Evolutionary conservation across 108 stramenopile genomes (phyloP), one percentile per base, ranked within the genome.

Genomic region (Chaetoceros muelleri): DNA sequence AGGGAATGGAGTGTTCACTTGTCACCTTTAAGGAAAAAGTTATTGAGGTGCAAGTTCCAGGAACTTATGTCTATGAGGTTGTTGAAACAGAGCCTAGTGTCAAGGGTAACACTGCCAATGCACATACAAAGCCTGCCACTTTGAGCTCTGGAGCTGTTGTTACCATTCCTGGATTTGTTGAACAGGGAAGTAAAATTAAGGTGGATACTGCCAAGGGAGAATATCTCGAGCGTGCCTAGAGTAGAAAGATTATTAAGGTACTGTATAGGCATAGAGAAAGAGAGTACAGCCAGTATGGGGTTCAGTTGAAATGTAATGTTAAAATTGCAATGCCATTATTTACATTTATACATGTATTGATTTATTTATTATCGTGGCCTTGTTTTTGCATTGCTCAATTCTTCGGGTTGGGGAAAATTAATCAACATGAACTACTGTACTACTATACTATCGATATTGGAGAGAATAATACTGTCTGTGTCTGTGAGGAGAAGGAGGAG

Each of bases 101-200:
- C 51, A 90, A 94, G 87, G 95, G 93, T 18, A 96, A 94, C 65
- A 96, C 95, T 0, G 78, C 90, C 3, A 87, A 92, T 67, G 95
- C 92, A 55, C 70, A 84, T 62, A 85, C 84, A 30, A 90, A 90
- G 57, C 84, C 88, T 17, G 89, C 89, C 2, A 61, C 69, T 3
- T 64, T 90, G 62, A 65, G 60, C 61, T 79, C 77, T 51, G 89
- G 89, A 19, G 85, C 84, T 44, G 73, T 70, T n/a, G 76, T 90
- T 51, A 85, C 24, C 58, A 76, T 90, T 46, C 89, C 89, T 24
- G 85, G 85, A 24, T 87, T 80, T 64, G 54, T 90, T 52, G 73
- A 85, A 53, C 69, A 76, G 47, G 89, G 89, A 28, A 58, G 67
- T 45, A 72, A 19, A 47, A 83, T 90, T 57, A 76, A 78, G 57